phyloP scores from a whole-genome alignment of 1,284 basidiomycete genomes.

The Irpex rosettiformis region DNA sequence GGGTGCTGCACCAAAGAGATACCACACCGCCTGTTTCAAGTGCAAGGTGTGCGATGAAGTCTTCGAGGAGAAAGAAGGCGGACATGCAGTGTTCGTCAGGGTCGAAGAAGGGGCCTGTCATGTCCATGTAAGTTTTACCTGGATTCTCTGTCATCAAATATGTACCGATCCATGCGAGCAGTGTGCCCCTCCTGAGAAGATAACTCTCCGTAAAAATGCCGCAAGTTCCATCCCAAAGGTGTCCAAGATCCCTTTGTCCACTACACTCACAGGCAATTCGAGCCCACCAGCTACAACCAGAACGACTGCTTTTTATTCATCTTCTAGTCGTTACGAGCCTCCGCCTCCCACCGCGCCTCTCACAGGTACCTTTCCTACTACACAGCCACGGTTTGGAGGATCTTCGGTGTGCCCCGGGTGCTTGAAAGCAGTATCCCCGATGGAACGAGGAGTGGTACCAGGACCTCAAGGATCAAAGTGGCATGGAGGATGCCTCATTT shows the following conservation, averaged over 20 bases:
- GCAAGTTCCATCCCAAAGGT: constrained; percentile 22
- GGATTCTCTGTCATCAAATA: constrained; percentile 7
- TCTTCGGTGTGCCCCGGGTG: constrained; percentile 69
- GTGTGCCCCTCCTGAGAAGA: constrained; percentile 61
- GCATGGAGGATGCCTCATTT: constrained; percentile 74
- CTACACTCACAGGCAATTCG: constrained; percentile 8
- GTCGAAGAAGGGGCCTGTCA: constrained; percentile 66
- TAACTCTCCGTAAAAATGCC: constrained; percentile 32
- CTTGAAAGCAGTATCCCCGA: constrained; percentile 63
- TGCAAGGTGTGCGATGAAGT: constrained; percentile 61
- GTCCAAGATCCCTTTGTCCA: constrained; percentile 19
- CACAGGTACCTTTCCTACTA: constrained; percentile 32
- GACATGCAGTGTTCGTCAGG: constrained; percentile 66
- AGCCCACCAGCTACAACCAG: constrained; percentile 19
- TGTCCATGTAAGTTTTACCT: constrained; percentile 48
- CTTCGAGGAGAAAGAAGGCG: constrained; percentile 58
- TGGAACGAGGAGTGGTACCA: constrained; percentile 80
- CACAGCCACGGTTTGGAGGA: constrained; percentile 60
- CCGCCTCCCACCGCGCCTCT: constrained; percentile 37
- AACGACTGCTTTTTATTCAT: constrained; percentile 26
- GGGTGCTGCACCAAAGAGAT: constrained; percentile 47
- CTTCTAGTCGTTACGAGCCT: constrained; percentile 47
- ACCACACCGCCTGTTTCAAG: constrained; percentile 71
- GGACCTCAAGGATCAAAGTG: constrained; percentile 77
- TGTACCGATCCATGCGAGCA: constrained; percentile 24